These are phyloP conservation scores for Leucaena leucocephala DNA, from an alignment of 306 rosid genomes.

Conservation along the genomic window DNA sequence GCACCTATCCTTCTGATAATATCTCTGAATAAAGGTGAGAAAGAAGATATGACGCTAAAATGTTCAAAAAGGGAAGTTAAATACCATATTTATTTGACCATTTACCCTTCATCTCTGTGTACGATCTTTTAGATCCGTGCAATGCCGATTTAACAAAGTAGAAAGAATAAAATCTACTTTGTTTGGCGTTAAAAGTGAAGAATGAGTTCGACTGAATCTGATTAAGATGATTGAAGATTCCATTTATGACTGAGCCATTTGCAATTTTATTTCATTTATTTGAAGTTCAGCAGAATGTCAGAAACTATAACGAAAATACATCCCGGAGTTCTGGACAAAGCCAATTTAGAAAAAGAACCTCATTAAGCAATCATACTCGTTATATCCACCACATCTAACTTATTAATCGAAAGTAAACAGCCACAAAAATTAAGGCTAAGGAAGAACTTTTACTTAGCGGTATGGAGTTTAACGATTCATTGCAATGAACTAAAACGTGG, in stretches of 20 bases:
- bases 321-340: neutral
- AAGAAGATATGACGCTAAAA: neutral
- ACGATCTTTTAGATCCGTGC: neutral
- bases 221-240: neutral
- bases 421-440: neutral
- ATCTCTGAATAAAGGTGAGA: neutral
- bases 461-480: slow-evolving; percentile 5
- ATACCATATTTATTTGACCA: neutral
- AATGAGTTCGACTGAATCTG: neutral
- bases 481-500: slow-evolving; percentile 1
- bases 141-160: neutral
- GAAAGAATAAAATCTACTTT: neutral
- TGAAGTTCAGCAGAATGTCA: neutral
- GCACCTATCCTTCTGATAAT: neutral
- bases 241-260: neutral
- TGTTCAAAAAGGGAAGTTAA: slow-evolving; percentile 1
- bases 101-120: neutral
- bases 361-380: neutral
- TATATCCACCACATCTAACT: neutral
- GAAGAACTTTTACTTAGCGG: neutral
- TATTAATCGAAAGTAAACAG: neutral
- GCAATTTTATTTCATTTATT: neutral
- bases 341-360: slow-evolving; percentile 3
- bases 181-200: neutral
- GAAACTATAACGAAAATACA: neutral